Evolutionary conservation across 164 flowering plant genomes (phyloP).

Genomic region (Piper betle): DNA sequence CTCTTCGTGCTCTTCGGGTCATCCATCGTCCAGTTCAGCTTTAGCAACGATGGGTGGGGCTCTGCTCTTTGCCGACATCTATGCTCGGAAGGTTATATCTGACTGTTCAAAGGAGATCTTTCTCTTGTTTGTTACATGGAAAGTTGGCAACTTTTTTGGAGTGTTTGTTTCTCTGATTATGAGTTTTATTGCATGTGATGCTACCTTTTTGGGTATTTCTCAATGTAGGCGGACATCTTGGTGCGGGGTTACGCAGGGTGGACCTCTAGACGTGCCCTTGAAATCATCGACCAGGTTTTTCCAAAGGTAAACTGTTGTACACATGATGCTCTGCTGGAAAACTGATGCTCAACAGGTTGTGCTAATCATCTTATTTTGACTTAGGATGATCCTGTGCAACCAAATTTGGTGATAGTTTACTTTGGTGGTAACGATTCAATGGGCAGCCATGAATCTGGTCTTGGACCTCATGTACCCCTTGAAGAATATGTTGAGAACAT

Average conservation of each 20-base stretch:
- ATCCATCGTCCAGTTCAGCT: constrained; percentile 78
- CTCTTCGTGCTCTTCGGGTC: constrained; percentile 84
- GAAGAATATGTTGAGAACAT: constrained; percentile 70
- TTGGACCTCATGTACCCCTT: constrained; percentile 95
- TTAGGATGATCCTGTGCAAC: constrained; percentile 77
- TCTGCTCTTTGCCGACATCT: constrained; percentile 69
- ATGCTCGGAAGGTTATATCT: constrained; percentile 58
- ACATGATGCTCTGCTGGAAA: no score
- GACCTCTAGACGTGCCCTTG: constrained; percentile 83
- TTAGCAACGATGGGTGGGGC: constrained; percentile 85
- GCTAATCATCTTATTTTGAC: no score
- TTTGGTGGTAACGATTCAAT: constrained; percentile 98
- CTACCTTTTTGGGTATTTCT: not conserved
- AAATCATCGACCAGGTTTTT: constrained; percentile 63
- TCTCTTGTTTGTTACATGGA: not conserved
- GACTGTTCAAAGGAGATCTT: not conserved
- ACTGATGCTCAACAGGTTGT: no score
- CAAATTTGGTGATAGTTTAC: constrained; percentile 72
- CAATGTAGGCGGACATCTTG: constrained; percentile 63
- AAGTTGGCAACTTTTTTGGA: no score
- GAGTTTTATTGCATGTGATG: not conserved
- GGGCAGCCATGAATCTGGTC: constrained; percentile 77
- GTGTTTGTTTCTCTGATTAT: no score
- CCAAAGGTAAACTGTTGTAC: constrained; percentile 65
- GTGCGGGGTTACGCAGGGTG: constrained; percentile 76